A percentile compares a stretch with the other conserved stretches of the same genome.
These are phyloP conservation scores for Nothophaeocryptopus gaeumannii DNA, from an alignment of 2,329 filamentous ascomycete species.

Conservation along the genomic window DNA sequence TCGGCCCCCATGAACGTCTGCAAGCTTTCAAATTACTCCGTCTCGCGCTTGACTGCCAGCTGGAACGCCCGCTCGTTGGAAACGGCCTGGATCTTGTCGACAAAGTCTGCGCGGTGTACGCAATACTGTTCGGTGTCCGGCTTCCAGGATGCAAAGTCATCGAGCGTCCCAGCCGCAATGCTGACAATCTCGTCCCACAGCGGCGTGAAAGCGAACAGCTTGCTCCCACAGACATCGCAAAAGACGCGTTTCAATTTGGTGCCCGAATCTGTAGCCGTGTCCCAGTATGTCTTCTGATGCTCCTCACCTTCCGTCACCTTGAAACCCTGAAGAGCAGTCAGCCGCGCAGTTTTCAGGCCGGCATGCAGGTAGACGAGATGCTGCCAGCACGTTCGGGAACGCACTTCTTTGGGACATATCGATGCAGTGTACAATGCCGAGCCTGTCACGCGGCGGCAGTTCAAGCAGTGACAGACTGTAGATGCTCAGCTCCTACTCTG, in stretches of 20 bases:
- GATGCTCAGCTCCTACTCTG: not conserved
- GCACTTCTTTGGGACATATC: slow-evolving; percentile 35
- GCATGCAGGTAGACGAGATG: slow-evolving; percentile 27
- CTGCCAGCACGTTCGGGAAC: not conserved
- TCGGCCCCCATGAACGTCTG: too few species aligned
- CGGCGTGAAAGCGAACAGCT: slow-evolving; percentile 23
- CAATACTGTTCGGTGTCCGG: slow-evolving; percentile 29
- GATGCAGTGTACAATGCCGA: slow-evolving; percentile 22
- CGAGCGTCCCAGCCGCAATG: slow-evolving; percentile 24
- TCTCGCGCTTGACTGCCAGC: slow-evolving; percentile 7
- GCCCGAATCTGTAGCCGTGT: slow-evolving; percentile 44
- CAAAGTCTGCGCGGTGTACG: slow-evolving; percentile 18
- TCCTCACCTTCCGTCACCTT: slow-evolving; percentile 42
- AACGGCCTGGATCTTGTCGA: slow-evolving; percentile 18
- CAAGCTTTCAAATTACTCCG: too few species aligned
- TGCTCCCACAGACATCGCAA: slow-evolving; percentile 41
- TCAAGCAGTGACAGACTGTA: slow-evolving; percentile 47
- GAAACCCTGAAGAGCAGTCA: slow-evolving; percentile 35
- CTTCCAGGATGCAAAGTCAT: slow-evolving; percentile 26
- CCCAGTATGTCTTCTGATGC: slow-evolving; percentile 42
- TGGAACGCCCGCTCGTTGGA: slow-evolving; percentile 12
- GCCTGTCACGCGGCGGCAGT: slow-evolving; percentile 44
- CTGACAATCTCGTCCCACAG: slow-evolving; percentile 24
- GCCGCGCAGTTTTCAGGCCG: slow-evolving; percentile 13
- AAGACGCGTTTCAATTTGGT: slow-evolving; percentile 44